Evolutionary conservation across 1,139 yeast species (phyloP).

Genomic region (Hansenula anomala): DNA sequence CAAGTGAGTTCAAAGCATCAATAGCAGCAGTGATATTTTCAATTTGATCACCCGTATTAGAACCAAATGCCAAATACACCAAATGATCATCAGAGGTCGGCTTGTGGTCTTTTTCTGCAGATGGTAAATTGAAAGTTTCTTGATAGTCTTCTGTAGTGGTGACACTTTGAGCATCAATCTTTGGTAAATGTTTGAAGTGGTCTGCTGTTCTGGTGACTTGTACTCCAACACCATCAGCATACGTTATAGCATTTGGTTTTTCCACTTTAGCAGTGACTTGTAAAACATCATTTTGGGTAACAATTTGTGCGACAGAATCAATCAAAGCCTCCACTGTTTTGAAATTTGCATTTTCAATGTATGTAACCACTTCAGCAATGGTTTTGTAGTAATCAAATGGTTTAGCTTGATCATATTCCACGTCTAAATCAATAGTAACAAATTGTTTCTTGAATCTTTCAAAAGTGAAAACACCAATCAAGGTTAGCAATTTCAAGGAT

Average conservation of each 20-base stretch:
- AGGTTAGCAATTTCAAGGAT: slow-evolving; percentile 57
- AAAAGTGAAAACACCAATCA: slow-evolving; percentile 88
- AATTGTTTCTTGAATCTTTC: slow-evolving; percentile 79
- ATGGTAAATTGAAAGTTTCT: slow-evolving; percentile 24
- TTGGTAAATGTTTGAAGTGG: slow-evolving; percentile 24
- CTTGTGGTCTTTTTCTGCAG: slow-evolving; percentile 1
- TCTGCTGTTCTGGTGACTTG: slow-evolving; percentile 47
- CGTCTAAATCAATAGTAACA: slow-evolving; percentile 54
- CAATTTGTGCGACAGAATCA: slow-evolving; percentile 62
- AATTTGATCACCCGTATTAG: slow-evolving; percentile 74
- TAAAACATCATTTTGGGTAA: slow-evolving; percentile 36
- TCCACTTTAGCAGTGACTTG: slow-evolving; percentile 58
- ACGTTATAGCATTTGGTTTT: slow-evolving; percentile 85
- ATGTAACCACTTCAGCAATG: slow-evolving; percentile 43
- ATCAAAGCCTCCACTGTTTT: slow-evolving; percentile 93
- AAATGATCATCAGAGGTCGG: slow-evolving; percentile 31
- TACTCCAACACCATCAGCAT: slow-evolving; percentile 89
- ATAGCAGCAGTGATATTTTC: slow-evolving; percentile 58
- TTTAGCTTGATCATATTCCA: slow-evolving; percentile 30
- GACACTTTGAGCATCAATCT: slow-evolving; percentile 7
- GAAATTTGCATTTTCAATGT: slow-evolving; percentile 72
- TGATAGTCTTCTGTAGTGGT: background rate
- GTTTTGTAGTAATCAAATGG: slow-evolving; percentile 26
- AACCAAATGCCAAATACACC: slow-evolving; percentile 84
- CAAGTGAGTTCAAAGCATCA: slow-evolving; percentile 35